Conservation (phyloP, 1,284 basidiomycete species). For the Ganoderma lingzhi region DNA sequence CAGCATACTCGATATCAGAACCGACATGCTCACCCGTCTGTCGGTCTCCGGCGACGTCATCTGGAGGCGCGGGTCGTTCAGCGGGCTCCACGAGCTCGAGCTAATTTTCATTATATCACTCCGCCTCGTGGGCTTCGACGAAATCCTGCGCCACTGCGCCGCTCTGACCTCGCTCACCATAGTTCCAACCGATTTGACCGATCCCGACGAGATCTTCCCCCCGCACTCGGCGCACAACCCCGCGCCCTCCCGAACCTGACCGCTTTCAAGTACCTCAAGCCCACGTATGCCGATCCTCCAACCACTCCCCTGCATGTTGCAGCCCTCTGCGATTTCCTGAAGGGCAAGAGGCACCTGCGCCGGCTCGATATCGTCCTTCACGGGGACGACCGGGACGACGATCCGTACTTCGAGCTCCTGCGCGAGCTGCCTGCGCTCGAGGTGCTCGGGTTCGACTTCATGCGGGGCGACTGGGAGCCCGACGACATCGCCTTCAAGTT, state of each 20-base stretch:
- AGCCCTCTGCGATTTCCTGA: conserved; percentile 20
- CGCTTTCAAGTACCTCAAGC: conserved; percentile 25
- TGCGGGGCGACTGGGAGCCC: background rate
- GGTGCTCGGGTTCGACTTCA: conserved; percentile 14
- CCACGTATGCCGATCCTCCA: background rate
- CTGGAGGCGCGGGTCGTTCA: background rate
- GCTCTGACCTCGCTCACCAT: background rate
- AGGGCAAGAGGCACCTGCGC: conserved; percentile 14
- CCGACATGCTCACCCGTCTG: background rate
- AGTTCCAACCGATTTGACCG: background rate
- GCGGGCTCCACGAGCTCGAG: conserved; percentile 12
- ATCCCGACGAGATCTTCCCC: background rate
- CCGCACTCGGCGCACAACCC: background rate
- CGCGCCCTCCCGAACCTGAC: conserved; percentile 22
- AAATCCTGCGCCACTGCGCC: conserved; percentile 4
- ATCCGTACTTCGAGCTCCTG: conserved; percentile 2
- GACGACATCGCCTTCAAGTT: background rate
- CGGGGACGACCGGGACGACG: background rate
- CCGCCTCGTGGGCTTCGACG: background rate
- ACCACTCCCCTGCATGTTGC: background rate
- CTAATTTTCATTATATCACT: background rate
- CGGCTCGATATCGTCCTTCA: conserved; percentile 18
- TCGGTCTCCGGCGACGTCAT: background rate
- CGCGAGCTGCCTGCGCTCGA: conserved; percentile 17
- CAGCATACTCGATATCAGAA: background rate